Evolutionary conservation across 164 flowering plant species (phyloP), one percentile per base, ranked within the genome.

Genomic region (Dillenia suffruticosa): DNA sequence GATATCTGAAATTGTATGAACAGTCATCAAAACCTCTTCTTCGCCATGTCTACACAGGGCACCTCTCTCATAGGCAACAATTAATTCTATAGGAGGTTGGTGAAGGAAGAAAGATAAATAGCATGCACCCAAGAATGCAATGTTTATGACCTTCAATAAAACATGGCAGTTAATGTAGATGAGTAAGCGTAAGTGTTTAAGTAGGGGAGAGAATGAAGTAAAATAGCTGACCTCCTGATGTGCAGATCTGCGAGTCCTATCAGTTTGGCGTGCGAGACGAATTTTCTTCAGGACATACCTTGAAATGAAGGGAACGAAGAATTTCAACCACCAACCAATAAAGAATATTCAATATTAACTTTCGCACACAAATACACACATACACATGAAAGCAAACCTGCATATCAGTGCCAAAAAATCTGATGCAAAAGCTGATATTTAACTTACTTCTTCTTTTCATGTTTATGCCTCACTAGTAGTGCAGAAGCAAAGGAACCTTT

Each of bases 201-300:
- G 9, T 44, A 12, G 14, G 22, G 44, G 19, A 50, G 53, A 24
- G 14, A 49, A 51, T 11, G 58, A 17, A 15, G 16, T 49, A 5
- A 43, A 10, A 26, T 22, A 32, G 56, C 73, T 52, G 26, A 90
- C 98, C 96, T 94, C 98, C 74, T 82, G 95, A 67, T 89, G 97
- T 15, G 98, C 98, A 70, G 98, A 94, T 76, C 98, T 82, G 9
- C 97, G 87, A 40, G 88, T 81, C 67, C 98, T 81, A 63, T 87
- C 93, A 59, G 97, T 89, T 70, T 94, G 99, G n/a, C 99, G 93
- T 51, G 97, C 99, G 71, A 94, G 97, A 13, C 99, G 96, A 62
- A 94, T 94, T 71, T 91, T 94, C 83, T 94, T 94, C 77, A 94
- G 58, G 17, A 94, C 99, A 77, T 94, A 94, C 79, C 99, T 94